Evolutionary conservation across 176 grass and related monocot species (phyloP), one percentile per base, ranked within the genome.

Genomic region (Musa itinerans): DNA sequence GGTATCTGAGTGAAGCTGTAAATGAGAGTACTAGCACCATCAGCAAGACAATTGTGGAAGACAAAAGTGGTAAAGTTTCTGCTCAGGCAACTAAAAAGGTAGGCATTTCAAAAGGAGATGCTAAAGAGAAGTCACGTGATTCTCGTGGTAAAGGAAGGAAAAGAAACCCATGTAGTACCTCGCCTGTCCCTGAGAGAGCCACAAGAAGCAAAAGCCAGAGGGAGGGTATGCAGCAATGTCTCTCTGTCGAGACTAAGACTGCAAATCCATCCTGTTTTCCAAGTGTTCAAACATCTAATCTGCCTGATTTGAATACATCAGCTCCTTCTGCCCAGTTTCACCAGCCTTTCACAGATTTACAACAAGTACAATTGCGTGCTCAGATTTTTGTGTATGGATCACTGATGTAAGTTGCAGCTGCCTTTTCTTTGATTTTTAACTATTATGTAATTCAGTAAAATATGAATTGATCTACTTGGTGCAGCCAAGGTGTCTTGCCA

Each of bases 331-430:
- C 80, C 76, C 78, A 79, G 78, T 85, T 29, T 21, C 80, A 85
- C 49, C 86, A 90, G 62, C 83, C 93, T 78, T 96, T 96, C 77
- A 96, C 93, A 76, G 93, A 96, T 68, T 62, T 83, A 79, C 93
- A 96, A 52, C 93, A 96, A 76, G 75, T 96, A 71, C 90, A 96
- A 76, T 76, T 96, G 53, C 93, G 93, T 51, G 90, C 93, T 75
- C 93, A 96, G 68, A 96, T 96, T 61, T 92, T 96, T 92, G 93
- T 92, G 73, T 96, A 96, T 76, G 96, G 96, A 79, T 92, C 96
- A 76, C 86, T 99, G 56, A 99, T 99, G 96, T 99, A 65, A 95
- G 85, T 94, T 81, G 15, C 25, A 74, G 49, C 62, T 91, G 55
- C 79, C 8, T 76, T 66, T 75, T 52, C 52, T 73, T 83, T 58